Base-by-base conservation (phyloP, 768 basidiomycete species). In the Botryobasidium botryosum region DNA sequence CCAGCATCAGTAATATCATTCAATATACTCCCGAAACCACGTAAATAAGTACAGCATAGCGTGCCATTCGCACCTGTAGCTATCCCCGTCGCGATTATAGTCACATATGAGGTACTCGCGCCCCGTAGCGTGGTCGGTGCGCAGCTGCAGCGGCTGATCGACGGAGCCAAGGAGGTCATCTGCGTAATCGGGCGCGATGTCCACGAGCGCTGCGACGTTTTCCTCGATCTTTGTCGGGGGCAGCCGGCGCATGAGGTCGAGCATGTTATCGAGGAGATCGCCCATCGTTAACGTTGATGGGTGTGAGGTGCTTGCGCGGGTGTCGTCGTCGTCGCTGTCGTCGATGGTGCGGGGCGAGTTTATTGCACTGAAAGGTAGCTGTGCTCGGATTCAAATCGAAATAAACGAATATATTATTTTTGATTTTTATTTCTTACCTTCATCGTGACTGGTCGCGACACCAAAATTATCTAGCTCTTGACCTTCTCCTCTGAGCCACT, bases 121-220 rank as follows among this genome's bases (percentile, higher is more conserved):
- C 23, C 86, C 86, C 0, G 79, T 81, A 15, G 74, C 72, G 42
- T 67, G 72, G 67, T 97, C 91, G 27, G 70, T 76, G 63, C 70
- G 69, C 44, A 91, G 66, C 60, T 80, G 75, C 49, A 97, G 67
- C 6, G 92, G 92, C 59, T 91, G 84, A 68, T 99, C 94, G 47
- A 97, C 88, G 51, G 82, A 87, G 35, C 85, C 81, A 37, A 94
- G 69, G 17, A 99, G 72, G 65, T 97, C 94, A 56, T 97, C 94
- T 6, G 88, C 83, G 56, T 84, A 79, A 57, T 96, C 91, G 25
- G 92, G 92, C 48, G 78, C 80, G 57, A 96, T 77, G 38, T 67
- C 66, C 48, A 84, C 75, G 24, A 97, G 77, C 23, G 77, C 69
- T 38, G 74, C 67, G 51, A 97, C 77, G 62, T 92, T 97, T 59